These are phyloP conservation scores for Apiotrichum porosum DNA, from an alignment of 1,284 basidiomycete genomes.

Conservation along the genomic window DNA sequence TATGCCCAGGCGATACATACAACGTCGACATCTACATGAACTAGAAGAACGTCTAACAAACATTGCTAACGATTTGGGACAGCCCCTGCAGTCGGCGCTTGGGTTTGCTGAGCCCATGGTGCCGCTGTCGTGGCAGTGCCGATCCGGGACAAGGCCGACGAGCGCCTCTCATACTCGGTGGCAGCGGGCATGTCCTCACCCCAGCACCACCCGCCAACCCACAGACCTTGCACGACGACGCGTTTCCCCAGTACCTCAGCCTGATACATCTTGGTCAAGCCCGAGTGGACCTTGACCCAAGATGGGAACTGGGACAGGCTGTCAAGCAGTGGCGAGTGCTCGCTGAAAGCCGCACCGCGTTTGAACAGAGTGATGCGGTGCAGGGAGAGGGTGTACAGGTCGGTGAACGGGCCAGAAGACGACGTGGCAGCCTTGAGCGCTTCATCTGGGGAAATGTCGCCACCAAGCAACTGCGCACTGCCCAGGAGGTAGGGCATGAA, in stretches of 20 bases:
- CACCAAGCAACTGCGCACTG: constrained; percentile 70
- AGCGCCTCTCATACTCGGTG: neutral
- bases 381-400: constrained; percentile 77
- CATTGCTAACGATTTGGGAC: too few relatives aligned
- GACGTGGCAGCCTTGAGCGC: constrained; percentile 9
- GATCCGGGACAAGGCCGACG: neutral
- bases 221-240: constrained; percentile 95
- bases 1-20: too few relatives aligned
- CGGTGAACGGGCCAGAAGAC: constrained; percentile 36
- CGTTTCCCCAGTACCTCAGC: constrained; percentile 91
- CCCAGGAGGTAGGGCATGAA: constrained; percentile 91
- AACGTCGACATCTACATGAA: too few relatives aligned
- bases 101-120: neutral
- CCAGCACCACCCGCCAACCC: constrained; percentile 63
- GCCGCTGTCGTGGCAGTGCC: neutral
- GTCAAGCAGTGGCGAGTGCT: constrained; percentile 86
- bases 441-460: constrained; percentile 47
- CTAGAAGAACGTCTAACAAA: too few relatives aligned
- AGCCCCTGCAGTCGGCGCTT: neutral
- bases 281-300: constrained; percentile 85
- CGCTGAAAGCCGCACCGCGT: constrained; percentile 71
- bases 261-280: constrained; percentile 94
- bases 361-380: constrained; percentile 76
- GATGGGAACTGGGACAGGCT: constrained; percentile 78
- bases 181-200: constrained; percentile 24